phyloP scores from a whole-genome alignment of 1,139 yeast species.

The Lodderomyces jiufengensis region DNA sequence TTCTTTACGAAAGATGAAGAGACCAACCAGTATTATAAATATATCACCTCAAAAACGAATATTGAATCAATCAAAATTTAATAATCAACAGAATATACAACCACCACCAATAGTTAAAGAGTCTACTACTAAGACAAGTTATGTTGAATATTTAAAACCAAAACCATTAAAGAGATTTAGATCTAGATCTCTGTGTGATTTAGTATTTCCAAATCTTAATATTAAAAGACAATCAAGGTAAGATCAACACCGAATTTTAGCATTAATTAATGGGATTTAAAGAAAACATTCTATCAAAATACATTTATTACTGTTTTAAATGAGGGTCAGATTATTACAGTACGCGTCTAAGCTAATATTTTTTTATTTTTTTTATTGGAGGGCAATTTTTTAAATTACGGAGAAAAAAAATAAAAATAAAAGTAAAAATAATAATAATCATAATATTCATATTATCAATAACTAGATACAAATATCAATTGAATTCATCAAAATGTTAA shows the following conservation, averaged over 20 bases:
- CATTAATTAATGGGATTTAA: too few relatives aligned
- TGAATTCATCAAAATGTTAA: conserved; percentile 20
- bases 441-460: not conserved
- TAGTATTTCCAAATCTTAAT: conserved; percentile 14
- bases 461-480: not conserved
- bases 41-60: too few relatives aligned
- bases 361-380: not conserved
- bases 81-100: too few relatives aligned
- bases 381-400: not conserved
- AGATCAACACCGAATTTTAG: too few relatives aligned
- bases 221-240: conserved; percentile 5
- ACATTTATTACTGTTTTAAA: too few relatives aligned
- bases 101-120: too few relatives aligned
- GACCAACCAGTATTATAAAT: too few relatives aligned
- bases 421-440: conserved; percentile 2
- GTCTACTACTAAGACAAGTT: too few relatives aligned
- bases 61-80: too few relatives aligned
- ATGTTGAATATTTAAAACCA: not conserved
- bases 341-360: not conserved
- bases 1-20: too few relatives aligned
- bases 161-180: conserved; percentile 12
- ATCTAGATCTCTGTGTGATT: conserved; percentile 13
- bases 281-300: too few relatives aligned
- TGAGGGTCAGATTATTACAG: too few relatives aligned
- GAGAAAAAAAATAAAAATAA: not conserved